Base-by-base conservation (phyloP, 345 rosid species). In the Camelina sativa region DNA sequence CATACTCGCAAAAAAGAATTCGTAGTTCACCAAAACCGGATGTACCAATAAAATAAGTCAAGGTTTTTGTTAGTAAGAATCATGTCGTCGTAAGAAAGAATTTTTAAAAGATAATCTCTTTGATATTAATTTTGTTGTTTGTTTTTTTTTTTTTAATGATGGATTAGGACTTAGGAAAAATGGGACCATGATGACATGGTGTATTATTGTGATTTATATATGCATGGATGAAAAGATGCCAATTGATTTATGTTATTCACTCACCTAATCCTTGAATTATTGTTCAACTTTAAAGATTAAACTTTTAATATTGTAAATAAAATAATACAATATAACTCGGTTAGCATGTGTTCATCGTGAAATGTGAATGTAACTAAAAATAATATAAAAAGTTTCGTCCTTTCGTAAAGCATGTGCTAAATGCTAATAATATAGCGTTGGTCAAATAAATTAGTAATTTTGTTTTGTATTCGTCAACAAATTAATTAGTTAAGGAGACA, bases 261-360 rank as follows among this genome's bases (percentile, higher is more conserved):
- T 19, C 37, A 71, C 80, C 72, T 77, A 50, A 70, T 64, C 34
- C 34, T 69, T 69, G 74, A 76, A 70, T 63, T 63, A 75, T 68
- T 75, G 35, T 23, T 40, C 54, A 34, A 43, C 43, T 69, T 76
- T 20, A 43, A 60, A 25, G 12, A 19, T 66, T 66, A 60, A 47
- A 17, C 52, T 67, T 67, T 57, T 0, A 41, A 50, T 30, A 41
- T 60, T 67, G 25, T 0, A 41, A 34, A 44, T 2, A 16, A 46
- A 37, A 35, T 20, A 16, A 34, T 43, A 46, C 8, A 17, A 25
- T 7, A 46, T 0, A 63, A 19, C 37, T 23, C 57, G 16, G 13
- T 63, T 64, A n/a, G 53, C 80, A 76, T 48, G 76, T 76, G 76
- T 76, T 51, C 11, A 46, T 63, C 76, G 76, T 76, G 76, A 37